Conservation (phyloP, 306 rosid species). For the Hippophae rhamnoides region DNA sequence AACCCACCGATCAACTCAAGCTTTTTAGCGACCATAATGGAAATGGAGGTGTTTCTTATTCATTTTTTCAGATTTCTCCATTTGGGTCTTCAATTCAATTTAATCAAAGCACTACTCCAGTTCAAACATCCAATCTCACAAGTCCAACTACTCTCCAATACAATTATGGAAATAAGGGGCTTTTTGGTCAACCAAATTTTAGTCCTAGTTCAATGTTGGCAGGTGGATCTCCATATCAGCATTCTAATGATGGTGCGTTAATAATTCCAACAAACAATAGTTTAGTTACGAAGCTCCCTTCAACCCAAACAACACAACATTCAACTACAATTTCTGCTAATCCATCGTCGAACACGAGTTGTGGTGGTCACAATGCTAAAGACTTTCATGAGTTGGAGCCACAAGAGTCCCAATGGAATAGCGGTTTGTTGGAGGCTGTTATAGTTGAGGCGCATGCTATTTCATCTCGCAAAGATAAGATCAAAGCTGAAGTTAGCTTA, state of each 20-base stretch:
- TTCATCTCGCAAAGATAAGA: constrained; percentile 20
- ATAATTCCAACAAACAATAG: not conserved
- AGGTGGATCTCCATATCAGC: constrained; percentile 21
- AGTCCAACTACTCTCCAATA: not conserved
- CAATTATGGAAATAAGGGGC: constrained; percentile 15
- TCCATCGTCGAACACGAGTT: constrained; percentile 28
- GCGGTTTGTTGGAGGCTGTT: constrained; percentile 55
- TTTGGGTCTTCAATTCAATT: constrained; percentile 30
- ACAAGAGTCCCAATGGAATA: constrained; percentile 23
- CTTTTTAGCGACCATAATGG: constrained; percentile 18
- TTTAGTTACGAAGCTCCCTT: constrained; percentile 35
- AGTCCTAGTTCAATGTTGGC: constrained; percentile 12
- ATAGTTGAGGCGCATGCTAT: constrained; percentile 32
- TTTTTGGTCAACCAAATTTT: constrained; percentile 8
- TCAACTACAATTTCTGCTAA: constrained; percentile 35
- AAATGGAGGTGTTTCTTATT: constrained; percentile 18
- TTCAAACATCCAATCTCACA: constrained; percentile 7
- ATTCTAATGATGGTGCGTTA: constrained; percentile 3
- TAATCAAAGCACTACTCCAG: constrained; percentile 18
- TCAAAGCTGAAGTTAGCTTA: constrained; percentile 16
- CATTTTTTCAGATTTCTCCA: constrained; percentile 37
- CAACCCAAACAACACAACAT: constrained; percentile 36
- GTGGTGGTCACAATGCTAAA: constrained; percentile 23
- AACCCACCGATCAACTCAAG: constrained; percentile 22
- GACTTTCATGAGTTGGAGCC: constrained; percentile 12